Percentiles rank a stretch among this genome's conserved stretches.
These are phyloP conservation scores for Trichoderma cornu-damae DNA, from an alignment of 2,329 filamentous ascomycete species.

Conservation along the genomic window DNA sequence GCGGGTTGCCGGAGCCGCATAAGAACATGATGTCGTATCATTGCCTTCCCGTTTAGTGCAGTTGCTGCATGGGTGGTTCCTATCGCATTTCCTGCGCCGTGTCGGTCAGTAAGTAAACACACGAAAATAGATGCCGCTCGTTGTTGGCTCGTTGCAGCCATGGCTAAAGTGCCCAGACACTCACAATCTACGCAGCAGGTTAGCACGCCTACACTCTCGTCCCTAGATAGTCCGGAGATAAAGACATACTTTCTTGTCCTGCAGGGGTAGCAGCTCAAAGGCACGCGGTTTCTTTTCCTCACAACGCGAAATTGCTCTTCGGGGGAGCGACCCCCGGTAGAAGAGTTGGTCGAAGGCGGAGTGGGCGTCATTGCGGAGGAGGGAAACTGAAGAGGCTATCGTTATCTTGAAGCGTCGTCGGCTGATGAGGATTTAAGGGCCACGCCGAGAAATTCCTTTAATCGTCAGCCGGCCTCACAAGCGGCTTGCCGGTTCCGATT, in stretches of 20 bases:
- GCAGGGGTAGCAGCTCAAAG: constrained; percentile 86
- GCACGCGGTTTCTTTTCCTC: constrained; percentile 85
- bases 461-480: constrained; percentile 19
- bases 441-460: neutral
- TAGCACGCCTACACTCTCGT: constrained; percentile 9
- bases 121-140: neutral
- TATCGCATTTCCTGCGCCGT: constrained; percentile 75
- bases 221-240: neutral
- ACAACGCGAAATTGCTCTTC: constrained; percentile 84
- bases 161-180: constrained; percentile 9
- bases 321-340: constrained; percentile 70
- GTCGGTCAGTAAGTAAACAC: neutral
- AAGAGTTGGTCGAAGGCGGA: constrained; percentile 72
- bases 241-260: constrained; percentile 75
- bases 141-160: neutral
- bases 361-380: constrained; percentile 61
- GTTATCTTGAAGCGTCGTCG: neutral
- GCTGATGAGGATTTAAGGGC: constrained; percentile 17
- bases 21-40: constrained; percentile 76
- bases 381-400: neutral
- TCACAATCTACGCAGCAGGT: constrained; percentile 35
- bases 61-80: constrained; percentile 86
- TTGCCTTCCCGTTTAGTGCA: constrained; percentile 86
- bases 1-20: constrained; percentile 64
- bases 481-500: constrained; percentile 15